phyloP scores from a whole-genome alignment of 2,329 filamentous ascomycete genomes.

The Cladosporium colombiae region DNA sequence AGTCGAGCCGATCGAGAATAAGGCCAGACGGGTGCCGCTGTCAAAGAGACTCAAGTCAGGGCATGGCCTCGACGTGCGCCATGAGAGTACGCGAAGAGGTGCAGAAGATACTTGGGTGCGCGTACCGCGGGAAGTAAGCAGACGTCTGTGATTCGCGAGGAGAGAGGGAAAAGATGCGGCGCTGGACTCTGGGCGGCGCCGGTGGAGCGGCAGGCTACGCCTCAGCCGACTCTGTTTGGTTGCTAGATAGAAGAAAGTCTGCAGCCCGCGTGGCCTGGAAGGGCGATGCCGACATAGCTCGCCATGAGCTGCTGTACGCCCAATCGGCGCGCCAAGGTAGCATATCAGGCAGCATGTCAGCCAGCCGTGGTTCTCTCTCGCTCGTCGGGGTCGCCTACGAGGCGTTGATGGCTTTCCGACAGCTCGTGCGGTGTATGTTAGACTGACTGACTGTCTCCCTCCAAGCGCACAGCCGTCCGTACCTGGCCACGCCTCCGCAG shows the following conservation, averaged over 20 bases:
- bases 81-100: background rate
- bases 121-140: slow-evolving; percentile 1
- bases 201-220: slow-evolving; percentile 12
- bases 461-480: background rate
- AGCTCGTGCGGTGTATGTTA: background rate
- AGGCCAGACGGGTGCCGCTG: background rate
- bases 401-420: background rate
- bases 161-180: background rate
- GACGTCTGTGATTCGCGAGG: background rate
- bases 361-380: background rate
- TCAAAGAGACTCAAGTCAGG: background rate
- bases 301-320: background rate
- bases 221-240: slow-evolving; percentile 9
- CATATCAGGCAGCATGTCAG: slow-evolving; percentile 1
- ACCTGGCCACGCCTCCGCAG: background rate
- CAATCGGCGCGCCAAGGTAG: background rate
- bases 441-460: background rate
- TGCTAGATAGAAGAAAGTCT: background rate
- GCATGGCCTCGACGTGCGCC: background rate
- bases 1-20: slow-evolving; percentile 1
- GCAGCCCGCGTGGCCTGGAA: slow-evolving; percentile 2
- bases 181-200: slow-evolving; percentile 11
- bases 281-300: background rate
- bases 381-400: background rate
- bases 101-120: background rate